Percentiles rank a stretch among this genome's conserved stretches.
Evolutionary conservation across 1,139 yeast genomes (phyloP).

Genomic region (Saccharomyces pastorianus): DNA sequence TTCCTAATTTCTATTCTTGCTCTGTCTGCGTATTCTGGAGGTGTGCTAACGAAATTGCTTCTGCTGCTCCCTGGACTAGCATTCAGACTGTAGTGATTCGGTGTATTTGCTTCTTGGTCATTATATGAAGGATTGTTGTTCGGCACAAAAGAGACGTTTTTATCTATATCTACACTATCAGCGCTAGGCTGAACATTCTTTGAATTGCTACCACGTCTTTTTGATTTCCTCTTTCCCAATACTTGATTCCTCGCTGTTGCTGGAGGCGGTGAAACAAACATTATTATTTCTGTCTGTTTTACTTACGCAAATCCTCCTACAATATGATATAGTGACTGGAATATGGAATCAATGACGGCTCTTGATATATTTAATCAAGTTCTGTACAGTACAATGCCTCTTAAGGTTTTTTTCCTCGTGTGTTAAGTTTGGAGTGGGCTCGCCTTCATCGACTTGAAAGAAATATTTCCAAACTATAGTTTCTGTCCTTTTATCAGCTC

Average conservation of each 20-base stretch:
- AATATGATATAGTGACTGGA: neutral
- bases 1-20: conserved; percentile 36
- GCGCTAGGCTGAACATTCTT: neutral
- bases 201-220: conserved; percentile 6
- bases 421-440: neutral
- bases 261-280: conserved; percentile 32
- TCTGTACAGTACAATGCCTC: neutral
- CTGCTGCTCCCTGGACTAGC: conserved; percentile 4
- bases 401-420: neutral
- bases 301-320: neutral
- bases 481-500: neutral
- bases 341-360: neutral
- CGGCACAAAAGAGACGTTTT: neutral
- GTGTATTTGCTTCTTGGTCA: neutral
- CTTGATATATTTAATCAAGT: too few relatives aligned
- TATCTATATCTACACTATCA: neutral
- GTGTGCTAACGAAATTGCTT: conserved; percentile 31
- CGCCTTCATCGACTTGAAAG: neutral
- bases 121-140: neutral
- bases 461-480: neutral
- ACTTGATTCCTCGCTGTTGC: conserved; percentile 19
- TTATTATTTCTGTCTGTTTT: conserved; percentile 4
- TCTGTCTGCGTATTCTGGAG: conserved; percentile 35
- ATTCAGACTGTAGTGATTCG: neutral
- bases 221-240: conserved; percentile 18